Conservation (phyloP, 805 yeast genomes). For the Komagataella ulmi region DNA sequence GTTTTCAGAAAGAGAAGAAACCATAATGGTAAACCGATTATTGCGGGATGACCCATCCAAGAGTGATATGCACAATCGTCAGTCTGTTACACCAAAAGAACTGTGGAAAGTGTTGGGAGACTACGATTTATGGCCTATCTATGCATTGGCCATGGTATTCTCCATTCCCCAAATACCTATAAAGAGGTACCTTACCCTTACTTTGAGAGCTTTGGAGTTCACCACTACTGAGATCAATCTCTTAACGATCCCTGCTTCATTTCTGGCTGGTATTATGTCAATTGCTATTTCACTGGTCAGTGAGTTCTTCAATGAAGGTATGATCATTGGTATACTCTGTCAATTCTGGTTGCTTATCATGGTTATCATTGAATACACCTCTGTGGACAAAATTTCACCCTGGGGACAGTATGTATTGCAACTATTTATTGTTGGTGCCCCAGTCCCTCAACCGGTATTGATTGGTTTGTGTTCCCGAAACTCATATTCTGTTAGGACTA, state of each 20-base stretch:
- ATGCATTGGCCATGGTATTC: conserved; percentile 28
- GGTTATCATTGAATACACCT: conserved; percentile 3
- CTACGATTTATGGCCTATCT: conserved; percentile 43
- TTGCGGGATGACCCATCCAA: conserved; percentile 50
- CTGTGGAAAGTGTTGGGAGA: conserved; percentile 31
- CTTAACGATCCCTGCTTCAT: conserved; percentile 30
- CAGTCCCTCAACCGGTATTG: conserved; percentile 6
- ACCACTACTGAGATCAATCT: conserved; percentile 31
- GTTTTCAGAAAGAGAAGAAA: conserved; percentile 40
- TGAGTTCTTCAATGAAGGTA: conserved; percentile 15
- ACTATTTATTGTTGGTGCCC: conserved; percentile 19
- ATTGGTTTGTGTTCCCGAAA: conserved; percentile 1
- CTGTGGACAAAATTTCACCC: neutral
- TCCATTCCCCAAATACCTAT: conserved; percentile 24
- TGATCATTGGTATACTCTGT: conserved; percentile 4
- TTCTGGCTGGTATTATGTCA: conserved; percentile 18
- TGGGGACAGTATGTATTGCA: conserved; percentile 5
- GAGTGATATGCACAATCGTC: conserved; percentile 54
- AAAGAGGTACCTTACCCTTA: conserved; percentile 31
- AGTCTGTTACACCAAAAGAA: conserved; percentile 28
- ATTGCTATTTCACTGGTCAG: conserved; percentile 18
- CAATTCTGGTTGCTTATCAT: conserved; percentile 7
- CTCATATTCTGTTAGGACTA: conserved; percentile 4
- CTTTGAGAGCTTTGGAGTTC: conserved; percentile 35
- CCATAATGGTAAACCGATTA: conserved; percentile 42